phyloP scores from a whole-genome alignment of 805 yeast genomes.

The Wickerhamiella sergipiensis region DNA sequence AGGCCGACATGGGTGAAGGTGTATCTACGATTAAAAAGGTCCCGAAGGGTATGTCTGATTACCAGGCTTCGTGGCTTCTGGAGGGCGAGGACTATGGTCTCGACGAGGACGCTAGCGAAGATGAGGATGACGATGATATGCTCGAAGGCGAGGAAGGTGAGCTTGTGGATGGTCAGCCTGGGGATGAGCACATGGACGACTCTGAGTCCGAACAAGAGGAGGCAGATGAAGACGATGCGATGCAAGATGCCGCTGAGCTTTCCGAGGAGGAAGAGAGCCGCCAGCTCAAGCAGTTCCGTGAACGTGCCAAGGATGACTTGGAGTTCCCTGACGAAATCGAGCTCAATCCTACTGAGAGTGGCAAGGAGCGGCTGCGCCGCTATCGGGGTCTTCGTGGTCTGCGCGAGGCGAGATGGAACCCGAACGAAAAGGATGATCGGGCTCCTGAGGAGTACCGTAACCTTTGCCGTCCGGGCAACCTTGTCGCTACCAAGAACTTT shows the following conservation, averaged over 20 bases:
- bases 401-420: conserved; percentile 74
- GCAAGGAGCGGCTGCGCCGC: conserved; percentile 57
- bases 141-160: conserved; percentile 20
- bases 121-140: conserved; percentile 14
- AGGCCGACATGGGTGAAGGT: conserved; percentile 21
- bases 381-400: conserved; percentile 82
- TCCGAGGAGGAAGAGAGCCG: conserved; percentile 70
- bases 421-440: conserved; percentile 63
- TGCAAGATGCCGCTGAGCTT: conserved; percentile 37
- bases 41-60: conserved; percentile 64
- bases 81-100: conserved; percentile 33
- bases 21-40: conserved; percentile 27
- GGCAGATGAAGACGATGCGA: conserved; percentile 14
- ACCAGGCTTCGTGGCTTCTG: conserved; percentile 60
- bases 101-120: conserved; percentile 25
- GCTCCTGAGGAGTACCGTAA: conserved; percentile 70
- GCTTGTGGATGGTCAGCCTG: conserved; percentile 8
- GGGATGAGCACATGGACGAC: neutral
- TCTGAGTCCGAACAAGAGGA: conserved; percentile 15
- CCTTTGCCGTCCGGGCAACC: conserved; percentile 60
- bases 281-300: conserved; percentile 57
- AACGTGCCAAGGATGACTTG: conserved; percentile 62
- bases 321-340: conserved; percentile 96
- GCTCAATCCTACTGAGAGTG: conserved; percentile 60
- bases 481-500: conserved; percentile 59